A percentile compares a stretch with the other conserved stretches of the same genome.
These are phyloP conservation scores for Termitomyces sp. DNA, from an alignment of 768 basidiomycete genomes.

Conservation along the genomic window DNA sequence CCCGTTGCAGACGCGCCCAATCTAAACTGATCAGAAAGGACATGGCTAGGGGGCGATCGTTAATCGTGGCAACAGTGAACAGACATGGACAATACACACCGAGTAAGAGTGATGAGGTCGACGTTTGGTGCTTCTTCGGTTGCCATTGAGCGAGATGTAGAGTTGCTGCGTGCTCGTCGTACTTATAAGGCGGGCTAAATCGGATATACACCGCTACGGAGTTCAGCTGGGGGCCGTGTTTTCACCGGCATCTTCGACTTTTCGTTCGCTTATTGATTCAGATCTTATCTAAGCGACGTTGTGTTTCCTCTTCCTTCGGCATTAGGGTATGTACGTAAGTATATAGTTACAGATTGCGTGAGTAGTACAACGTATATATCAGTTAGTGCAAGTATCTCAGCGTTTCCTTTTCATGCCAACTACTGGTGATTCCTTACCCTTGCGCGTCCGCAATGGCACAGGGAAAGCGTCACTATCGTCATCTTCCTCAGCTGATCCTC, in stretches of 20 bases:
- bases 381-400: constrained; percentile 27
- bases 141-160: constrained; percentile 27
- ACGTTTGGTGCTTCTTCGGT: constrained; percentile 71
- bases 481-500: constrained; percentile 40
- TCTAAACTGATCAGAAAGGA: constrained; percentile 79
- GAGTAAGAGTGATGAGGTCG: constrained; percentile 89
- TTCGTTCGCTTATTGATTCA: constrained; percentile 15
- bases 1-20: constrained; percentile 83
- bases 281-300: constrained; percentile 9
- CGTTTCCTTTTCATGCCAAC: constrained; percentile 63
- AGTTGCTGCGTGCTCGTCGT: constrained; percentile 2
- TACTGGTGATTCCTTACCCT: constrained; percentile 46
- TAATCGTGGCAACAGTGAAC: not conserved
- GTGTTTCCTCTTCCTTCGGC: constrained; percentile 3
- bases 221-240: constrained; percentile 12
- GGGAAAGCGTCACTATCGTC: constrained; percentile 75
- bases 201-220: constrained; percentile 15
- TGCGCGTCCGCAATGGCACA: constrained; percentile 64
- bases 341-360: not conserved
- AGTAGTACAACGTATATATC: constrained; percentile 4
- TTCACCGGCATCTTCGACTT: constrained; percentile 9
- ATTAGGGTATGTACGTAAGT: not conserved
- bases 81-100: constrained; percentile 40
- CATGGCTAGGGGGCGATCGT: constrained; percentile 51
- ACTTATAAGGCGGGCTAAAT: constrained; percentile 14